Evolutionary conservation across 768 basidiomycete species (phyloP).

Genomic region (Sarcomyxa edulis): DNA sequence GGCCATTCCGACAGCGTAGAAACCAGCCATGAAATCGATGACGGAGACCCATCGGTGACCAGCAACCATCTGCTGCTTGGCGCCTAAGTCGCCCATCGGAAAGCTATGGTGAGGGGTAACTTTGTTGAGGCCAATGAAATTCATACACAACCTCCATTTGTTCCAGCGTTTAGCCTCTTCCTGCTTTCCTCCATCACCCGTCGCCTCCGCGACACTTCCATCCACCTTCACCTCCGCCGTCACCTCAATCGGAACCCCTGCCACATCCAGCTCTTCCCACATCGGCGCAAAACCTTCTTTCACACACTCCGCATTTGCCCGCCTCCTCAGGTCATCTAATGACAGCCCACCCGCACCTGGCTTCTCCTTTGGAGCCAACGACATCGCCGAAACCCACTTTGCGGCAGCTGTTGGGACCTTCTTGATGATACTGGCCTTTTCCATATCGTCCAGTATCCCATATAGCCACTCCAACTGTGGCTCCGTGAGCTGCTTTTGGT

Average conservation of each 20-base stretch:
- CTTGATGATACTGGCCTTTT: background rate
- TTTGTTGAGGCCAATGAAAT: background rate
- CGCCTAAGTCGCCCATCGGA: background rate
- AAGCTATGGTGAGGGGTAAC: background rate
- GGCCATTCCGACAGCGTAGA: background rate
- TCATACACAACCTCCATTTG: background rate
- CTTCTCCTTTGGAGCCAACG: background rate
- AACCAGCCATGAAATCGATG: background rate
- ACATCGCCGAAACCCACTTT: background rate
- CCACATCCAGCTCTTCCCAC: background rate
- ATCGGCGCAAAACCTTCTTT: background rate
- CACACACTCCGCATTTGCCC: background rate
- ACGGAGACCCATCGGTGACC: conserved; percentile 1
- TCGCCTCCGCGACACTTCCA: background rate
- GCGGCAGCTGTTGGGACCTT: background rate
- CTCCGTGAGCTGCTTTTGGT: background rate
- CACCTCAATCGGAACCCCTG: too few species aligned
- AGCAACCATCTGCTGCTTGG: background rate
- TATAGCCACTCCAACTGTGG: background rate
- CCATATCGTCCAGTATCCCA: conserved; percentile 1
- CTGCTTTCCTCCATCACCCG: background rate
- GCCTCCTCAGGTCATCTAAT: background rate
- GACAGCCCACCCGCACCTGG: background rate
- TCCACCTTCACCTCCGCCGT: background rate
- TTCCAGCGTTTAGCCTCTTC: too few species aligned